Evolutionary conservation across 202 grass and related monocot genomes (phyloP).

Genomic region (Digitaria exilis): DNA sequence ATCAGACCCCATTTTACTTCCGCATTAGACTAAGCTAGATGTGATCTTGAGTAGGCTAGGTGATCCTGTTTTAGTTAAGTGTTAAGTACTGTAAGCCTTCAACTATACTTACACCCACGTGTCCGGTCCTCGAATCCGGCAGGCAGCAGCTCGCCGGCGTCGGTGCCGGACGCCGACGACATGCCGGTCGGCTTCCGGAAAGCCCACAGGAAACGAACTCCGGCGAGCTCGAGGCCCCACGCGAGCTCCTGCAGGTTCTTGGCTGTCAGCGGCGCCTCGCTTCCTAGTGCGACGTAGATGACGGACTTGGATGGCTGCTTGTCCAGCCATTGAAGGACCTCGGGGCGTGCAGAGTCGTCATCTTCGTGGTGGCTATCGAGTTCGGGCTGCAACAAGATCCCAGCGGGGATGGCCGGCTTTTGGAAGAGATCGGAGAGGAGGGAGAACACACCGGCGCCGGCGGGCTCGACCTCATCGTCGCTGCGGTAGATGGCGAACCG

Average conservation of each 20-base stretch:
- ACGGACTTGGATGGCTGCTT: slow-evolving; percentile 14
- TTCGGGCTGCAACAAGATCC: slow-evolving; percentile 15
- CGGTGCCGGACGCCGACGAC: background rate
- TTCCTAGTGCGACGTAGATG: slow-evolving; percentile 47
- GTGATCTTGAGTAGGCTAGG: no score
- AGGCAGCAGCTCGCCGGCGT: slow-evolving; percentile 1
- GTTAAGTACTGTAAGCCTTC: no score
- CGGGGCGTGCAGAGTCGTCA: background rate
- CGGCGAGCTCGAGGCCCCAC: background rate
- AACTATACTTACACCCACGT: no score
- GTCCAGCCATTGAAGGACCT: slow-evolving; percentile 40
- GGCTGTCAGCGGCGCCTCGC: slow-evolving; percentile 28
- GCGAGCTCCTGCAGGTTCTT: slow-evolving; percentile 35
- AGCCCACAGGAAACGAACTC: slow-evolving; percentile 1
- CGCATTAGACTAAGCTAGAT: no score
- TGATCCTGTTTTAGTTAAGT: no score
- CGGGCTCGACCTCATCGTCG: slow-evolving; percentile 28
- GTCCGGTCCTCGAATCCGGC: slow-evolving; percentile 39
- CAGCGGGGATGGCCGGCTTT: slow-evolving; percentile 35
- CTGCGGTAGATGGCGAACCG: slow-evolving; percentile 29
- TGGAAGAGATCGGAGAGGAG: slow-evolving; percentile 30
- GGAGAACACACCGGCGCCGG: background rate
- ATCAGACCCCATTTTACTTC: no score
- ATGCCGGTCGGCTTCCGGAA: slow-evolving; percentile 12
- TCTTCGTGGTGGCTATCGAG: background rate